Conservation (phyloP, 495 filamentous ascomycete species). For the Glarea lozoyensis region DNA sequence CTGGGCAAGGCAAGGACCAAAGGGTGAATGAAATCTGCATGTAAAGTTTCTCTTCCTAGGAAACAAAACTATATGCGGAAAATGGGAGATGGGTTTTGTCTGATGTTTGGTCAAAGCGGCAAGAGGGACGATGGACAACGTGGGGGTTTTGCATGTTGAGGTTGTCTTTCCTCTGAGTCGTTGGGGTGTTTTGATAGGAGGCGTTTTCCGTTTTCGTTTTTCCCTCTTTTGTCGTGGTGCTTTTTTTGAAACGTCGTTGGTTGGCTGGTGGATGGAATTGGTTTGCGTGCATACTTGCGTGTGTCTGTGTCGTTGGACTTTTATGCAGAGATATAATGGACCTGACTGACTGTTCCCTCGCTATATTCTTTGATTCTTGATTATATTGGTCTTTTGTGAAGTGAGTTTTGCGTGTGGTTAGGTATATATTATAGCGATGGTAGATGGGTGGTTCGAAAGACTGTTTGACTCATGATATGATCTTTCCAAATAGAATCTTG, state of each 20-base stretch:
- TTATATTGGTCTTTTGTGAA: too few species aligned
- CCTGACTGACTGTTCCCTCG: too few species aligned
- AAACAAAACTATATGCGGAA: too few species aligned
- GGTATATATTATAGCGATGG: too few species aligned
- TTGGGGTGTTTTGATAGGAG: slow-evolving; percentile 14
- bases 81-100: not conserved
- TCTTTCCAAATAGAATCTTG: too few species aligned
- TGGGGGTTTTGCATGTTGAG: not conserved
- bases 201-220: slow-evolving; percentile 8
- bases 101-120: not conserved
- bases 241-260: not conserved
- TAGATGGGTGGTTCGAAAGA: too few species aligned
- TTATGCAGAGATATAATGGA: too few species aligned
- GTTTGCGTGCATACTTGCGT: not conserved
- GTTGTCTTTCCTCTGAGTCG: not conserved
- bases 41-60: too few species aligned
- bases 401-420: too few species aligned
- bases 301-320: too few species aligned
- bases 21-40: not conserved
- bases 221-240: not conserved
- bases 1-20: not conserved
- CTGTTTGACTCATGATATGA: too few species aligned
- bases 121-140: not conserved
- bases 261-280: not conserved
- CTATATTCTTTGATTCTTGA: too few species aligned